These are phyloP conservation scores for Pseudocercospora eumusae DNA, from an alignment of 2,329 filamentous ascomycete species.

Conservation along the genomic window DNA sequence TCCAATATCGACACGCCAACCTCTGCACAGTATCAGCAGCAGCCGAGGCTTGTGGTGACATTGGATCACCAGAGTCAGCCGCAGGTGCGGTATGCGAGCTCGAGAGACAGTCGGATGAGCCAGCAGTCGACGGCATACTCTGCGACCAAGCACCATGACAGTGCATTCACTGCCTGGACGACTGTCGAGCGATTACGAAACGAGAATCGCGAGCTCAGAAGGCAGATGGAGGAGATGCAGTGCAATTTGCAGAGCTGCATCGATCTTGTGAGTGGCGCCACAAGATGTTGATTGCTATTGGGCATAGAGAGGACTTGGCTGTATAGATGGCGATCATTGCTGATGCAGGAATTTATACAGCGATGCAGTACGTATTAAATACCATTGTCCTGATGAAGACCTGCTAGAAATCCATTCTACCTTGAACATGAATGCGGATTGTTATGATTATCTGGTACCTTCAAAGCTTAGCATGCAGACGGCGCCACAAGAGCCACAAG, in stretches of 20 bases:
- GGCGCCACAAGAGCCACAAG: not conserved
- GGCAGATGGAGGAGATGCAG: constrained; percentile 56
- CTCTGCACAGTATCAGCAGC: constrained; percentile 32
- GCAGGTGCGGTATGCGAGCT: constrained; percentile 14
- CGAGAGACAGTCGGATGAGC: constrained; percentile 15
- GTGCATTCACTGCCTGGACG: constrained; percentile 52
- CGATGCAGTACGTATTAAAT: not conserved
- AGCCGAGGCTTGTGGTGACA: constrained; percentile 36
- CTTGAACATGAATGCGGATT: too few relatives aligned
- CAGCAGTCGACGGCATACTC: constrained; percentile 20
- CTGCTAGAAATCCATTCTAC: too few relatives aligned
- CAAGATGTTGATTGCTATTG: not conserved
- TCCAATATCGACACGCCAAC: constrained; percentile 39
- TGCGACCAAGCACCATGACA: constrained; percentile 16
- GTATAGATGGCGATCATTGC: not conserved
- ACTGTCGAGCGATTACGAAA: constrained; percentile 53
- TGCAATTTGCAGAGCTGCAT: constrained; percentile 59
- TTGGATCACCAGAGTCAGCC: constrained; percentile 20
- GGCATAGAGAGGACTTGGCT: not conserved
- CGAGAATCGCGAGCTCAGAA: constrained; percentile 57
- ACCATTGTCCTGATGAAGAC: not conserved
- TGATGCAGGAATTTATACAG: not conserved
- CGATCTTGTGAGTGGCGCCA: constrained; percentile 47
- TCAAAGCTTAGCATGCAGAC: not conserved
- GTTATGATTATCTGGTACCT: not conserved